Base-by-base conservation (phyloP, 805 yeast genomes). In the Jamesozyma piceae region DNA sequence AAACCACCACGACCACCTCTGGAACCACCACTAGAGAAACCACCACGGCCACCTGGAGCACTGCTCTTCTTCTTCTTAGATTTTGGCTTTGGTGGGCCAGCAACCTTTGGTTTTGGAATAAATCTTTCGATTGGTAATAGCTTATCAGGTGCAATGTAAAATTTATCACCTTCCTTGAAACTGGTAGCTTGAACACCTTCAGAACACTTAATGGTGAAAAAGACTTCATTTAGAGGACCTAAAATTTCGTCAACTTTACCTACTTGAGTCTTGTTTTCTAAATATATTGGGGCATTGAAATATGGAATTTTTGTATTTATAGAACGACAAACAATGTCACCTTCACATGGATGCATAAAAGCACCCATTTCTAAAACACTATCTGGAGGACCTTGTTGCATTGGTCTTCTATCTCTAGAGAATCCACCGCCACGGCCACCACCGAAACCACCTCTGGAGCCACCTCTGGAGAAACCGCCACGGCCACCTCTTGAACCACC, bases 211-310 rank as follows among this genome's bases (percentile, higher is more conserved):
- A 92, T 80, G 31, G 99, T 92, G 75, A 92, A 92, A 63, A 76
- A 90, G n/a, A 92, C 97, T 68, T 92, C 98, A 63, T 92, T 92
- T 63, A 92, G 69, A 38, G 98, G 97, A 40, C 99, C 99, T 53
- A 92, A 75, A 49, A 92, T 92, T 73, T 92, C 99, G 64, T 92
- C 99, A 45, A 92, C 95, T 66, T 92, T 92, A 57, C 99, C 99
- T 38, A 92, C 80, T 62, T 83, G 92, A 21, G 95, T 82, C 68
- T 92, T 92, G 74, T 92, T 90, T 65, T 92, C 97, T 54, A 92
- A 75, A 65, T 82, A 92, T 57, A 92, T 89, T 63, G 98, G 98
- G 22, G 99, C 99, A 69, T 92, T 92, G 77, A 92, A 92, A 66
- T 90, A 92, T 58, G 99, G 98, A 54, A 92, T 74, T 72, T 90